Percentiles rank a stretch among this genome's conserved stretches.
Evolutionary conservation across 306 rosid species (phyloP).

Genomic region (Quercus wislizeni): DNA sequence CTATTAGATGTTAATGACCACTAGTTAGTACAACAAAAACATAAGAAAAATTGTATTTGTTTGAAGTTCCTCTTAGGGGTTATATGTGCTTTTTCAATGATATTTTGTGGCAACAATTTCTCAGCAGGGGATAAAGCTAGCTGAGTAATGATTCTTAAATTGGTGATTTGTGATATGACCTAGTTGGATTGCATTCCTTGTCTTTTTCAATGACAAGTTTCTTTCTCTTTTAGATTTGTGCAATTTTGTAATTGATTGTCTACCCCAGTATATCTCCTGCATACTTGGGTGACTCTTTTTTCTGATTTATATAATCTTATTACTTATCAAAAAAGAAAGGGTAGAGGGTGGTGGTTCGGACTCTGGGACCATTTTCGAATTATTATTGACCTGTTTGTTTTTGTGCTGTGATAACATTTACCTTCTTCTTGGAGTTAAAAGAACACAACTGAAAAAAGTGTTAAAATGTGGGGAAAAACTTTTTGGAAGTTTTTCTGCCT

Average conservation of each 20-base stretch:
- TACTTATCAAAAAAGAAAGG: neutral
- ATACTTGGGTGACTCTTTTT: too few species aligned
- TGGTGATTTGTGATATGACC: neutral
- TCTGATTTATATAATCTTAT: too few species aligned
- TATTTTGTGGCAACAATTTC: neutral
- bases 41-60: neutral
- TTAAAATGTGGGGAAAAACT: too few species aligned
- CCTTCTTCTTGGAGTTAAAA: neutral
- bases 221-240: neutral
- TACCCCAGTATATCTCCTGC: too few species aligned
- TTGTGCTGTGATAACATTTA: neutral
- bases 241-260: too few species aligned
- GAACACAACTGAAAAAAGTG: neutral
- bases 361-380: neutral
- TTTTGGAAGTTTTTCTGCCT: too few species aligned
- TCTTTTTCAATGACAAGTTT: neutral
- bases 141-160: neutral
- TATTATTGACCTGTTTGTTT: neutral
- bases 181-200: neutral
- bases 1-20: neutral
- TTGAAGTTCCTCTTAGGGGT: neutral
- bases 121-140: neutral
- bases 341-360: neutral
- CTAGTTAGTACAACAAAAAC: neutral
- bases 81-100: slow-evolving; percentile 10